Base-by-base conservation (phyloP, 371 early-diverging fungal species). In the Choanephora cucurbitarum region DNA sequence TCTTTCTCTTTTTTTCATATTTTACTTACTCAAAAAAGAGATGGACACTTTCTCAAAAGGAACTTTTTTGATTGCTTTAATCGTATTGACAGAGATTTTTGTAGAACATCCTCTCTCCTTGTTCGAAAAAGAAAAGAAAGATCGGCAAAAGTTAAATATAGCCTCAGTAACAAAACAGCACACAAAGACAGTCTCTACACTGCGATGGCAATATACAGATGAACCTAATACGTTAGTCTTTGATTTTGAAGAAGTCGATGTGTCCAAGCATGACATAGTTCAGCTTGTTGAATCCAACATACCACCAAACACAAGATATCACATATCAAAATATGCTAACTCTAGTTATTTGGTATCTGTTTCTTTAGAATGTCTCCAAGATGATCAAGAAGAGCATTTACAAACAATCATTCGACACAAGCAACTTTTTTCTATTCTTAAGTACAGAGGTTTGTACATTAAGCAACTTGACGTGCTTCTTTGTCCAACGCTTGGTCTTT, bases 361-460 rank as follows among this genome's bases (percentile, higher is more conserved):
- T 28, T 28, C 28, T 7, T 28, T 19, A 9, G 49, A 49, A 34
- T 13, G 32, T 10, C 2, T 18, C 9, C 28, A 34, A 5, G 33
- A 37, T 11, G 21, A 21, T 18, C 18, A 1, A 32, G 39, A 49
- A 13, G 37, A 37, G 15, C 28, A 1, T 9, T 9, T 21, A 49
- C 15, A 14, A 32, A 0, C 11, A 40, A 4, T 11, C 11, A 40
- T 40, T 3, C 14, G 18, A 21, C 37, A 49, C 14, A 49, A 37
- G 10, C 37, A 49, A 21, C 21, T 14, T 0, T 5, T 21, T 7
- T 49, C 49, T 37, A 49, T 49, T 11, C 22, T 49, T 9, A 37
- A 49, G 19, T 13, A 49, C 34, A 49, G 34, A 14, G 49, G 49
- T 3, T 19, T 49, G 14, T 32, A 49, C 21, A 15, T 49, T 28